Evolutionary conservation across 2,329 filamentous ascomycete genomes (phyloP).

Genomic region (Penicillium sp.): DNA sequence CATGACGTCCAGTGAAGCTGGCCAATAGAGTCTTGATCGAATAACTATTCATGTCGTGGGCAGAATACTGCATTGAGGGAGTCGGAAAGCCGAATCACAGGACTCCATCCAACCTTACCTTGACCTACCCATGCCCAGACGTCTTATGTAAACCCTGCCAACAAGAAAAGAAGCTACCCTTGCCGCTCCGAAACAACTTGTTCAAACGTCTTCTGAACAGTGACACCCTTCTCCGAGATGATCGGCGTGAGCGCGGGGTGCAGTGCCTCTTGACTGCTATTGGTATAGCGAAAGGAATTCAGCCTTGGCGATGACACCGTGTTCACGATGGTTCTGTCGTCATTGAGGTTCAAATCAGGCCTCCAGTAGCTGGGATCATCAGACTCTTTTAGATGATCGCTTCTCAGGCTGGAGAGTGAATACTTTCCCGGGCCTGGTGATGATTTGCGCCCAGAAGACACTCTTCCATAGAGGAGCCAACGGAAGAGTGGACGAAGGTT

Average conservation of each 20-base stretch:
- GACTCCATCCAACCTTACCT: too few species aligned
- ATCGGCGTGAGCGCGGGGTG: conserved; percentile 1
- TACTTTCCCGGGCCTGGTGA: background rate
- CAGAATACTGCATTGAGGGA: too few species aligned
- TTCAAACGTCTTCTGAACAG: conserved; percentile 11
- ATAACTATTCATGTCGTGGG: too few species aligned
- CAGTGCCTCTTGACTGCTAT: conserved; percentile 12
- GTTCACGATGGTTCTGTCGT: conserved; percentile 3
- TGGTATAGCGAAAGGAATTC: conserved; percentile 1
- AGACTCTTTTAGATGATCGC: background rate
- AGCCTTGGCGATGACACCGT: conserved; percentile 3
- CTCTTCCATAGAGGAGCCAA: conserved; percentile 14
- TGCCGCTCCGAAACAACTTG: conserved; percentile 3
- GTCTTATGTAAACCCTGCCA: background rate
- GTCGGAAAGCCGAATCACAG: too few species aligned
- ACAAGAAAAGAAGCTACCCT: background rate
- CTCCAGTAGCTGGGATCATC: conserved; percentile 12
- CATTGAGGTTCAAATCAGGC: conserved; percentile 9
- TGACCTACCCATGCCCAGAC: background rate
- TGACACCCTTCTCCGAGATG: conserved; percentile 6
- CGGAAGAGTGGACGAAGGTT: conserved; percentile 49
- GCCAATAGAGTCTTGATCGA: too few species aligned
- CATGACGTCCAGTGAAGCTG: too few species aligned
- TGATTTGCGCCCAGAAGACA: background rate
- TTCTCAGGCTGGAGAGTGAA: conserved; percentile 4